Percentiles rank a stretch among this genome's conserved stretches.
Evolutionary conservation across 2,329 filamentous ascomycete genomes (phyloP).

Genomic region (Arthrobotrys conoides): DNA sequence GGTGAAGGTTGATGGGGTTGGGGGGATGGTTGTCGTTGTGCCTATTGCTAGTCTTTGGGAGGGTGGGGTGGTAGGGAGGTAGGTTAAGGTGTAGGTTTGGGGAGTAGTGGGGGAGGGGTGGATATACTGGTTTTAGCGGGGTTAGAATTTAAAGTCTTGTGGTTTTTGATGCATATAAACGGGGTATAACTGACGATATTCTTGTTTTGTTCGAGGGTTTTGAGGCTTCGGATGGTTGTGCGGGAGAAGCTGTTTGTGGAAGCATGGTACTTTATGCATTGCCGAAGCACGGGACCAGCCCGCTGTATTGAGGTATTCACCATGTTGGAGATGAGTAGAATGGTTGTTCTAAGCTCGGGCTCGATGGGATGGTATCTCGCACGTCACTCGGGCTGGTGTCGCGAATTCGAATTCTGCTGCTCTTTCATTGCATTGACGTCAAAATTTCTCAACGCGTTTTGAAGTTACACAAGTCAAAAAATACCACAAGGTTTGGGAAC

Average conservation of each 20-base stretch:
- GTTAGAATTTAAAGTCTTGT: not conserved
- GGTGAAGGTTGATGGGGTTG: slow-evolving; percentile 74
- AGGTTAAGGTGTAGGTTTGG: slow-evolving; percentile 72
- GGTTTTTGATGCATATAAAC: not conserved
- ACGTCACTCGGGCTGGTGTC: not conserved
- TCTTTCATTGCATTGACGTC: slow-evolving; percentile 8
- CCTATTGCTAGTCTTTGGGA: slow-evolving; percentile 73
- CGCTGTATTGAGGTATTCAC: slow-evolving; percentile 18
- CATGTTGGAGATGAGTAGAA: not conserved
- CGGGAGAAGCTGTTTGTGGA: not conserved
- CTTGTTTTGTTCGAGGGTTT: slow-evolving; percentile 52
- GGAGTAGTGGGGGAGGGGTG: slow-evolving; percentile 67
- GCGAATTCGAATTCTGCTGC: not conserved
- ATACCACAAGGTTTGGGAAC: slow-evolving; percentile 16
- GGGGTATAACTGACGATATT: slow-evolving; percentile 41
- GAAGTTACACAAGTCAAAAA: slow-evolving; percentile 37
- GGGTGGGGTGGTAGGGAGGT: slow-evolving; percentile 74
- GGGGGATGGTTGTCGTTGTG: slow-evolving; percentile 73
- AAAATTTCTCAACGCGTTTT: slow-evolving; percentile 42
- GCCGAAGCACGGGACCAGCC: slow-evolving; percentile 36
- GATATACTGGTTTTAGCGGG: slow-evolving; percentile 59
- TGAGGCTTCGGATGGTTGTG: not conserved
- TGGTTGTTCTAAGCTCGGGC: not conserved
- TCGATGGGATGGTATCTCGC: not conserved
- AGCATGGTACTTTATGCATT: not conserved